These are phyloP conservation scores for Tephrocybe sp. DNA, from an alignment of 768 basidiomycete genomes.

Conservation along the genomic window DNA sequence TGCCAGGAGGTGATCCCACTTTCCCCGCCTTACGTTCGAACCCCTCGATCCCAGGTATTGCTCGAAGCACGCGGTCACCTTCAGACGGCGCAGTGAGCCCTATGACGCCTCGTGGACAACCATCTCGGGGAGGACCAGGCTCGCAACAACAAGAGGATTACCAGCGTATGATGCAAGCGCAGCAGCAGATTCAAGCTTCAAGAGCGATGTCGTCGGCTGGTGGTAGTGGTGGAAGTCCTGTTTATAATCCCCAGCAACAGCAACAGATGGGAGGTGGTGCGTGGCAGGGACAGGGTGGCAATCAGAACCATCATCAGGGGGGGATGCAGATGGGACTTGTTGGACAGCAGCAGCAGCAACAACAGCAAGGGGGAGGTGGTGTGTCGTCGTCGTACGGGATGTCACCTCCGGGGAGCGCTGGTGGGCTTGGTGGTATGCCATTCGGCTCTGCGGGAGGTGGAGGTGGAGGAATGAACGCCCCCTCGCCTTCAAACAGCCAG, in stretches of 20 bases:
- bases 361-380: slow-evolving; percentile 21
- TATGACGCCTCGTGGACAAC: slow-evolving; percentile 47
- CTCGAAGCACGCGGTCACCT: slow-evolving; percentile 73
- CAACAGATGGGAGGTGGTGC: slow-evolving; percentile 12
- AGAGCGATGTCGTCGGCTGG: slow-evolving; percentile 33
- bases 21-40: slow-evolving; percentile 57
- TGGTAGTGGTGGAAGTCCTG: too few species aligned
- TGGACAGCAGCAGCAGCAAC: too few species aligned
- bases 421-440: slow-evolving; percentile 25
- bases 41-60: slow-evolving; percentile 66
- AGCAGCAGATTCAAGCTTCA: slow-evolving; percentile 37
- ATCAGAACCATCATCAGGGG: slow-evolving; percentile 27
- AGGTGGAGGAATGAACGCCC: slow-evolving; percentile 20
- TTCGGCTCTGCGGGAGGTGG: slow-evolving; percentile 1
- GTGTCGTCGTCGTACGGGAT: slow-evolving; percentile 32
- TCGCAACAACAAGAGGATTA: slow-evolving; percentile 59
- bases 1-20: slow-evolving; percentile 35
- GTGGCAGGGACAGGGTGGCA: slow-evolving; percentile 10
- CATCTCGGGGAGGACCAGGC: slow-evolving; percentile 34
- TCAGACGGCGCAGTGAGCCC: slow-evolving; percentile 57
- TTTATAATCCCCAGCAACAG: slow-evolving; percentile 26
- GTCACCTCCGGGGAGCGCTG: slow-evolving; percentile 40
- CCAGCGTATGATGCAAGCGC: slow-evolving; percentile 47
- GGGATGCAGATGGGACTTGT: slow-evolving; percentile 24
- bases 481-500: slow-evolving; percentile 33